Percentiles rank a stretch among this genome's conserved stretches.
phyloP scores from a whole-genome alignment of 257 asterid genomes.

The Petunia axillaris region DNA sequence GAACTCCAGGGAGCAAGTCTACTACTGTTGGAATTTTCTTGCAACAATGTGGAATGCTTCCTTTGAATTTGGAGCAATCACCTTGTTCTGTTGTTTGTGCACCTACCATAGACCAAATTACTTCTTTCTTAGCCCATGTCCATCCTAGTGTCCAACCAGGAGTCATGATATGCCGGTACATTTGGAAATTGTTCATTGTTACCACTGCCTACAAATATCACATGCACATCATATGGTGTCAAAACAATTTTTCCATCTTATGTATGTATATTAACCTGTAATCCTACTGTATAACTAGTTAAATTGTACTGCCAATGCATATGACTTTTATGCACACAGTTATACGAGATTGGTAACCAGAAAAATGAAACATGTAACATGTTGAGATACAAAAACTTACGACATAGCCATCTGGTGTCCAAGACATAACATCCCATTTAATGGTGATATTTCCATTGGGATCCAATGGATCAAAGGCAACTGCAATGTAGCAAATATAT shows the following conservation, averaged over 20 bases:
- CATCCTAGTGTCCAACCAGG: slow-evolving; percentile 83
- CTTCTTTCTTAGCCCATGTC: slow-evolving; percentile 88
- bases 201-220: slow-evolving; percentile 53
- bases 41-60: slow-evolving; percentile 78
- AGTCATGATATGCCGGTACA: slow-evolving; percentile 73
- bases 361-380: no score
- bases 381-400: slow-evolving; percentile 39
- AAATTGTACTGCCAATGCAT: no score
- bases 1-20: slow-evolving; percentile 75
- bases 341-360: no score
- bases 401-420: slow-evolving; percentile 96
- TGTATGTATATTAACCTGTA: no score
- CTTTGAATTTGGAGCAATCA: slow-evolving; percentile 81
- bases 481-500: slow-evolving; percentile 39
- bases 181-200: slow-evolving; percentile 73
- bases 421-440: slow-evolving; percentile 92
- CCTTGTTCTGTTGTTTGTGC: slow-evolving; percentile 83
- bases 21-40: slow-evolving; percentile 66
- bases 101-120: slow-evolving; percentile 75
- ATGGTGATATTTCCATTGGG: slow-evolving; percentile 91
- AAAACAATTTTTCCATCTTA: background rate
- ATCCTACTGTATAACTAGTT: no score
- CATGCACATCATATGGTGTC: background rate
- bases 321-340: no score
- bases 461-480: slow-evolving; percentile 88